Conservation (phyloP, 441 rosid species). For the Euphorbia schlechtendalii region DNA sequence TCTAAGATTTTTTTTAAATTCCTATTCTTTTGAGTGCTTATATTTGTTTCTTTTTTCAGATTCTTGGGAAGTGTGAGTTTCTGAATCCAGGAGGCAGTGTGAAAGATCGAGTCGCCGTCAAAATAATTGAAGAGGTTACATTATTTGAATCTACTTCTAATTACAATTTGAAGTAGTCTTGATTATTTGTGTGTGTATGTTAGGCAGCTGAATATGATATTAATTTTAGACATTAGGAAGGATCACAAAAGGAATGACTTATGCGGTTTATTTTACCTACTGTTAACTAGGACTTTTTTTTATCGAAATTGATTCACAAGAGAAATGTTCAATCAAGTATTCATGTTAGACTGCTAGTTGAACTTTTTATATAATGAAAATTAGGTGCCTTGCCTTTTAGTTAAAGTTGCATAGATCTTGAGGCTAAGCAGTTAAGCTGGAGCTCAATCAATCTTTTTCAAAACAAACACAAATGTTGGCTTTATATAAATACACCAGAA, state of each 20-base stretch:
- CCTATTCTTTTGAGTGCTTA: background rate
- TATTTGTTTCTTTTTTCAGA: conserved; percentile 37
- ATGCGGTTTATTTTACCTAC: background rate
- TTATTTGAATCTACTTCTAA: background rate
- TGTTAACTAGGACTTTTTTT: background rate
- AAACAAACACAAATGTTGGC: background rate
- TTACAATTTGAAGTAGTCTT: background rate
- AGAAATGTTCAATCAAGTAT: background rate
- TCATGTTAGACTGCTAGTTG: background rate
- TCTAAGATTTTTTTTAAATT: background rate
- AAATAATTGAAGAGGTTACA: conserved; percentile 79
- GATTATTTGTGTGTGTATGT: background rate
- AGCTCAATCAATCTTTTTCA: background rate
- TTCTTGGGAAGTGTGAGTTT: conserved; percentile 94
- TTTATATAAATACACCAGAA: background rate
- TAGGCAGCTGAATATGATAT: background rate
- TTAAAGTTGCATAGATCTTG: background rate
- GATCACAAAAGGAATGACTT: background rate
- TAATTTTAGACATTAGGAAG: background rate
- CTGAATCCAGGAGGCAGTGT: conserved; percentile 98
- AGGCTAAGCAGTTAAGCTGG: background rate
- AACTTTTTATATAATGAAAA: background rate
- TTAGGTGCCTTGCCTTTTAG: background rate
- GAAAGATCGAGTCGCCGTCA: conserved; percentile 84
- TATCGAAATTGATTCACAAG: background rate